phyloP scores from a whole-genome alignment of 495 filamentous ascomycete species.

The Penicillium alfredii region DNA sequence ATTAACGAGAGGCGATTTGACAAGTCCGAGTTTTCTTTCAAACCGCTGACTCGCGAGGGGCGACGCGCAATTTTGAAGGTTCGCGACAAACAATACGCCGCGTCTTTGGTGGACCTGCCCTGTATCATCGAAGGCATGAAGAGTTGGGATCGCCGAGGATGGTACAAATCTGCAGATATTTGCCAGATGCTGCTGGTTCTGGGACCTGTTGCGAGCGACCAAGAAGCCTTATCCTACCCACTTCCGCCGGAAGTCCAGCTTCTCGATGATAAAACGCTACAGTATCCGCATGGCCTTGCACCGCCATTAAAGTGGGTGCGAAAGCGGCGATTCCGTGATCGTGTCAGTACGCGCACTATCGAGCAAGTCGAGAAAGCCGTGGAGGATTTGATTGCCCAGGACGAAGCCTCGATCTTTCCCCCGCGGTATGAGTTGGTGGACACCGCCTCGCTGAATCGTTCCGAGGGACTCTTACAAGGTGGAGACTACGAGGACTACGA shows the following conservation, averaged over 20 bases:
- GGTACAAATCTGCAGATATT: slow-evolving; percentile 91
- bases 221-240: slow-evolving; percentile 60
- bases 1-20: slow-evolving; percentile 71
- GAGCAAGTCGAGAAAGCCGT: slow-evolving; percentile 83
- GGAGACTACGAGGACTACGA: slow-evolving; percentile 46
- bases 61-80: slow-evolving; percentile 69
- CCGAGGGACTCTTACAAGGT: slow-evolving; percentile 38
- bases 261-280: slow-evolving; percentile 52
- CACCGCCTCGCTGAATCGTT: slow-evolving; percentile 45
- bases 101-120: slow-evolving; percentile 78
- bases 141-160: slow-evolving; percentile 84
- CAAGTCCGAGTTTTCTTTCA: slow-evolving; percentile 60
- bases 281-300: slow-evolving; percentile 89
- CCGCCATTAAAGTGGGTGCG: slow-evolving; percentile 84
- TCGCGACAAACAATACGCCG: slow-evolving; percentile 66
- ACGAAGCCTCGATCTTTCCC: slow-evolving; percentile 50
- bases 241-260: slow-evolving; percentile 61
- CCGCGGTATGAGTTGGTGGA: slow-evolving; percentile 62
- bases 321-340: slow-evolving; percentile 73
- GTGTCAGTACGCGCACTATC: slow-evolving; percentile 75
- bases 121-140: slow-evolving; percentile 94
- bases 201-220: slow-evolving; percentile 61
- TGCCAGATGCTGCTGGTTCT: slow-evolving; percentile 91
- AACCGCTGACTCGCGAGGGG: slow-evolving; percentile 68
- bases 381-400: slow-evolving; percentile 64